Conservation (phyloP, 2,329 filamentous ascomycete genomes). For the Sporothrix schenckii region DNA sequence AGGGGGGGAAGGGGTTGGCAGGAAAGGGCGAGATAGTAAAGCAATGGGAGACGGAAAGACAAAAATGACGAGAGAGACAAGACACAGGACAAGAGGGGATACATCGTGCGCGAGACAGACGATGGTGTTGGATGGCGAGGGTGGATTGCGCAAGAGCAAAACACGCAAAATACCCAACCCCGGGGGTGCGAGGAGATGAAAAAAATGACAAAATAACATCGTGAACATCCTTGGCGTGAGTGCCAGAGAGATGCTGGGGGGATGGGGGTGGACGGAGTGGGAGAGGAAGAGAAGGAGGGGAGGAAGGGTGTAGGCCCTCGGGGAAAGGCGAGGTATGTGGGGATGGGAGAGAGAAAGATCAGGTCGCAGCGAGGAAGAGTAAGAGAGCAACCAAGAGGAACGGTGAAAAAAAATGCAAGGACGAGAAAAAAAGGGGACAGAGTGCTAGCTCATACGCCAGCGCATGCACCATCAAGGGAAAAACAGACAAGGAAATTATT, state of each 20-base stretch:
- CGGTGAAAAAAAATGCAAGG: background rate
- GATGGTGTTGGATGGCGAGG: conserved; percentile 24
- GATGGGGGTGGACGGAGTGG: conserved; percentile 5
- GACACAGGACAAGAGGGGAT: background rate
- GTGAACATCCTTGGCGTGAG: conserved; percentile 30
- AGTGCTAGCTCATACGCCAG: conserved; percentile 25
- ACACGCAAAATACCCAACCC: background rate
- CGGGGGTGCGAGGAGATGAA: conserved; percentile 21
- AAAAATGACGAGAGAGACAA: background rate
- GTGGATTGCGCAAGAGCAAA: conserved; percentile 18
- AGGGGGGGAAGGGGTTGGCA: background rate
- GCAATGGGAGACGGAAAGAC: background rate
- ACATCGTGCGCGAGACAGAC: conserved; percentile 13
- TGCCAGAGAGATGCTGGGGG: background rate
- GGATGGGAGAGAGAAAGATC: conserved; percentile 3
- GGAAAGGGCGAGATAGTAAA: too few relatives aligned
- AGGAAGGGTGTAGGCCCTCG: conserved; percentile 12
- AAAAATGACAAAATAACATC: conserved; percentile 18
- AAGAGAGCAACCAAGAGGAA: background rate
- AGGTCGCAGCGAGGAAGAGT: background rate
- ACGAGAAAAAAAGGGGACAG: background rate
- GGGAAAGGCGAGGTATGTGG: conserved; percentile 24
- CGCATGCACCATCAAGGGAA: conserved; percentile 23
- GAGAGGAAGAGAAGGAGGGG: background rate
- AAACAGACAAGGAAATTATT: background rate